A percentile compares a stretch with the other conserved stretches of the same genome.
phyloP scores from a whole-genome alignment of 2,329 filamentous ascomycete species.

The Zymoseptoria brevis region DNA sequence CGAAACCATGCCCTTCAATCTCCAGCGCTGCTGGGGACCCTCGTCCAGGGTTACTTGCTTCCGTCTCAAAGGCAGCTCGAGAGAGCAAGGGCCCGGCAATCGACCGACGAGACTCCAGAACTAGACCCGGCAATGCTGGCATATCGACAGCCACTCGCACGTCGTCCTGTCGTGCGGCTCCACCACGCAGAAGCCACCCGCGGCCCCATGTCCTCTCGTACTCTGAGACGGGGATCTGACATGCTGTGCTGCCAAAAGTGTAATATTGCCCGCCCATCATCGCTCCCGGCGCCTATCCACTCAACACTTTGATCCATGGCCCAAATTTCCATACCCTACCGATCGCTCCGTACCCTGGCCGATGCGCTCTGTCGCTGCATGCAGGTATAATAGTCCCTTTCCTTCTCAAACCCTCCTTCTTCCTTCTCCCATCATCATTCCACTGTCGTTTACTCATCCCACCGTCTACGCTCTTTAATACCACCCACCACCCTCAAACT shows the following conservation, averaged over 20 bases:
- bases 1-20: neutral
- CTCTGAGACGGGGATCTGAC: neutral
- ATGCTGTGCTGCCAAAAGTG: neutral
- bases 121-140: too few relatives aligned
- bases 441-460: neutral
- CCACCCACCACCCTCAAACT: neutral
- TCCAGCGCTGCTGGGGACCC: neutral
- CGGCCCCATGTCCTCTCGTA: neutral
- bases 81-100: neutral
- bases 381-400: neutral
- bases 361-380: neutral
- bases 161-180: too few relatives aligned
- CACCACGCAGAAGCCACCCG: too few relatives aligned
- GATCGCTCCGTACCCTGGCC: neutral
- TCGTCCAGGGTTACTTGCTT: neutral
- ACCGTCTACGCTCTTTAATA: neutral
- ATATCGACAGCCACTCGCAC: too few relatives aligned
- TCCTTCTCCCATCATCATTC: neutral
- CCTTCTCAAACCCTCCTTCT: neutral
- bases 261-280: too few relatives aligned
- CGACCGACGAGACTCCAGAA: neutral
- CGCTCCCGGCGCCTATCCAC: neutral
- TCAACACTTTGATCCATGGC: neutral
- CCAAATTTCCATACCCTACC: neutral
- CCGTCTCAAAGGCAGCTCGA: neutral